phyloP scores from a whole-genome alignment of 228 moss, liverwort and hornwort species.

The Sphagnum magellanicum region DNA sequence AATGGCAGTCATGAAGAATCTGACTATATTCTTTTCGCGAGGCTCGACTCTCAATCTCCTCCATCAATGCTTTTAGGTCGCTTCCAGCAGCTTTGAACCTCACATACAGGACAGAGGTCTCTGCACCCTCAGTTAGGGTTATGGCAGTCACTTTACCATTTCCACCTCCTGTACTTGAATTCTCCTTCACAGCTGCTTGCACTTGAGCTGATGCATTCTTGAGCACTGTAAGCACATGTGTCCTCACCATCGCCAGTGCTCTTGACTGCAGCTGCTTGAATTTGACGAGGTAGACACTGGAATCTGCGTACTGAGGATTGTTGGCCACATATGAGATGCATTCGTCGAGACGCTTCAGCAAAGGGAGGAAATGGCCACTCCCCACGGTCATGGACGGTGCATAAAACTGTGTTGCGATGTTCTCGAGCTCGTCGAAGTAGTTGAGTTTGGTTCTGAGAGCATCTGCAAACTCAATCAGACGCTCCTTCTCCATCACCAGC shows the following conservation, averaged over 20 bases:
- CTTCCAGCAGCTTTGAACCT: constrained; percentile 63
- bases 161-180: constrained; percentile 24
- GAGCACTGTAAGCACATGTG: constrained; percentile 83
- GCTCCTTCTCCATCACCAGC: constrained; percentile 98
- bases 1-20: constrained; percentile 74
- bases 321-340: constrained; percentile 68
- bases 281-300: constrained; percentile 83
- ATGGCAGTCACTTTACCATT: constrained; percentile 32
- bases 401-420: constrained; percentile 91
- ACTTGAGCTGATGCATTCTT: constrained; percentile 82
- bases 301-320: constrained; percentile 91
- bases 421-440: constrained; percentile 94
- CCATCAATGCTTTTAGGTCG: constrained; percentile 92
- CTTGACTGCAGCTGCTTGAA: constrained; percentile 94
- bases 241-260: constrained; percentile 90
- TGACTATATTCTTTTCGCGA: constrained; percentile 89
- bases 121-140: constrained; percentile 83
- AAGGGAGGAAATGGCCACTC: constrained; percentile 80
- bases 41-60: constrained; percentile 87
- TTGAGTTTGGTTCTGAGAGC: constrained; percentile 86
- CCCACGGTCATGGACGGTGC: constrained; percentile 85
- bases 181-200: constrained; percentile 81
- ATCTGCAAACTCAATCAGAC: constrained; percentile 90
- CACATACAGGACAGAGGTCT: constrained; percentile 91
- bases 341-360: constrained; percentile 90